Evolutionary conservation across 306 rosid genomes (phyloP), one percentile per base, ranked within the genome.

Genomic region (Trifolium fragiferum): DNA sequence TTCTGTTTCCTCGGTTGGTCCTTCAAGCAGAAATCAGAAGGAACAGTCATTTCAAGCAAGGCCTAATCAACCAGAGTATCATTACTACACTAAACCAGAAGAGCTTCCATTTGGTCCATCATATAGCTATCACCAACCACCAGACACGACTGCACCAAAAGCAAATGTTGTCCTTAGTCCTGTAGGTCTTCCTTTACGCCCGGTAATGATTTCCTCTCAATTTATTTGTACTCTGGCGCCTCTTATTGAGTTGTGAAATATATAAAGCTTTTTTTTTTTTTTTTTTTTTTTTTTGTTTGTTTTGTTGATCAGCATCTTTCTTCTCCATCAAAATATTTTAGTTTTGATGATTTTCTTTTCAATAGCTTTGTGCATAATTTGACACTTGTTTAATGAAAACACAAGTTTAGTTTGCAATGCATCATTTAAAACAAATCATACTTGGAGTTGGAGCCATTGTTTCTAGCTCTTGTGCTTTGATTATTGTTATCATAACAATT

Each of bases 41-140:
- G 97, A 95, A 77, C 88, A 81, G 32, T 57, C 87, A 62, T 87
- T 83, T 77, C 97, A 96, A 10, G 96, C 90, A n/a, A 89, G 97
- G 80, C 96, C 97, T 41, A 96, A 91, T 35, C 97, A 92, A 73
- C 90, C 83, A 80, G 98, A 92, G 47, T 92, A 96, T 68, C 98
- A 84, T 81, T 84, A 90, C 83, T 92, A 86, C 80, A 61, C 90
- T 77, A 95, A 81, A 89, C 87, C 96, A 10, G 98, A 97, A 70
- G 92, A 90, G 60, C 88, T 92, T 75, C 88, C 88, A 87, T 87
- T 77, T 77, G 93, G 92, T 72, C 84, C 93, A 68, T 89, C 97
- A 6, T 92, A 96, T 86, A 90, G 90, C 83, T 90, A 95, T 78
- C 95, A 89, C 80, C 97, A 88, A 74, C 97, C 96, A 4, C 76